A percentile compares a stretch with the other conserved stretches of the same genome.
phyloP scores from a whole-genome alignment of 1,139 yeast genomes.

The Yamadazyma oceani region DNA sequence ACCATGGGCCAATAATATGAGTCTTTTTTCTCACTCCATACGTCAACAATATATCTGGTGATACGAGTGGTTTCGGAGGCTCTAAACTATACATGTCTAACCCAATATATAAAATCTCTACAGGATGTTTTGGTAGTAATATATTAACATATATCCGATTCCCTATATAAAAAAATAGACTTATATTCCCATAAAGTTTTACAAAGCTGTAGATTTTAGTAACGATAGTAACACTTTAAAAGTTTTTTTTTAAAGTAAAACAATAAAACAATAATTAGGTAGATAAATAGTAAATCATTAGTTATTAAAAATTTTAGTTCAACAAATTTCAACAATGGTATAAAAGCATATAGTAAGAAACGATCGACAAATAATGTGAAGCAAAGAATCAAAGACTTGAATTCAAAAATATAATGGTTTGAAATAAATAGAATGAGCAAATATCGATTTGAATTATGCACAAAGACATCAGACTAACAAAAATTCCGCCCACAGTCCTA shows the following conservation, averaged over 20 bases:
- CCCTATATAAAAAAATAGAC: constrained; percentile 9
- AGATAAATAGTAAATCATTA: constrained; percentile 3
- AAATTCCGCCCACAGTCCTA: background rate
- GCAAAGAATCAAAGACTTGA: too few species aligned
- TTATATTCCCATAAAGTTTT: constrained; percentile 10
- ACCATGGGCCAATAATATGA: background rate
- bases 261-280: constrained; percentile 2
- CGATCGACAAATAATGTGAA: background rate
- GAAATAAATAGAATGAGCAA: too few species aligned
- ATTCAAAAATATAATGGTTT: too few species aligned
- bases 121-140: background rate
- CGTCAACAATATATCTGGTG: background rate
- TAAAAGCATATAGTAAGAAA: background rate
- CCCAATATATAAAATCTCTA: too few species aligned
- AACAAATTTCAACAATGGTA: background rate
- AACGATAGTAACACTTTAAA: constrained; percentile 11
- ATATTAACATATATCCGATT: constrained; percentile 9
- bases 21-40: background rate
- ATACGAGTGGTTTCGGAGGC: background rate
- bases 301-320: background rate
- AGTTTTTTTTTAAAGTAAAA: constrained; percentile 5
- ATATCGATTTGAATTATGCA: background rate
- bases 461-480: background rate
- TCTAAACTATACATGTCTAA: too few species aligned
- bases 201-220: constrained; percentile 4